phyloP scores from a whole-genome alignment of 495 filamentous ascomycete genomes.

The Neurospora sp. region DNA sequence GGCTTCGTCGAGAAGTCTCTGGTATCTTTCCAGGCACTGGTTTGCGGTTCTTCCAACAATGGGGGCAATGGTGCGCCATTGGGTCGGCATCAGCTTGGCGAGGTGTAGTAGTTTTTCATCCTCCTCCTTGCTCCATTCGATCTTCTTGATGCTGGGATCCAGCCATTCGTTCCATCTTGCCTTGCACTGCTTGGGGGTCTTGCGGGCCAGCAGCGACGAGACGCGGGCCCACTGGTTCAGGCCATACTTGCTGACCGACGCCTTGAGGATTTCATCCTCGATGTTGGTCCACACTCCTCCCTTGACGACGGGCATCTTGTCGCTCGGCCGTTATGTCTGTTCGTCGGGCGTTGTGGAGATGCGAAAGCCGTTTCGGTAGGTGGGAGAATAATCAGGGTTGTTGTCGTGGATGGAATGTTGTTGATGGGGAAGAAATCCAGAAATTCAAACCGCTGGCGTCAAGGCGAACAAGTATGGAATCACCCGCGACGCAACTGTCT shows the following conservation, averaged over 20 bases:
- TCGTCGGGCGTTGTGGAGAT: background rate
- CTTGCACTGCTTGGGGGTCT: constrained; percentile 98
- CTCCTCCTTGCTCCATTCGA: constrained; percentile 97
- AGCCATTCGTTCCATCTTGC: constrained; percentile 98
- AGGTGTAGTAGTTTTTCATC: constrained; percentile 94
- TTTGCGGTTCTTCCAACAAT: constrained; percentile 94
- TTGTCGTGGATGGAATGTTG: background rate
- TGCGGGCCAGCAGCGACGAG: constrained; percentile 90
- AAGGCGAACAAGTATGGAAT: background rate
- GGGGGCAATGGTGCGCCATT: constrained; percentile 97
- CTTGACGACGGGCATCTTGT: constrained; percentile 90
- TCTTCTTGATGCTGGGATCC: constrained; percentile 93
- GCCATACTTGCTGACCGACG: constrained; percentile 90
- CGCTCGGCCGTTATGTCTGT: constrained; percentile 4
- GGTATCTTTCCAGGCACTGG: constrained; percentile 93
- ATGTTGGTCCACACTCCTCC: constrained; percentile 84
- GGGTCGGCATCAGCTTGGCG: constrained; percentile 97
- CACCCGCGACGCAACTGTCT: background rate
- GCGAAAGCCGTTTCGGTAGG: background rate
- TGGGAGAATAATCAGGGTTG: background rate
- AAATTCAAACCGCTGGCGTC: background rate
- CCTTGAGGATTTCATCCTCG: constrained; percentile 93
- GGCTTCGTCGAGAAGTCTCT: constrained; percentile 91
- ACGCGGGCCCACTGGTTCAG: constrained; percentile 99
- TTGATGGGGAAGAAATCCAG: background rate